Evolutionary conservation across 2,329 filamentous ascomycete species (phyloP), one percentile per base, ranked within the genome.

Genomic region (Juglanconis oblonga): DNA sequence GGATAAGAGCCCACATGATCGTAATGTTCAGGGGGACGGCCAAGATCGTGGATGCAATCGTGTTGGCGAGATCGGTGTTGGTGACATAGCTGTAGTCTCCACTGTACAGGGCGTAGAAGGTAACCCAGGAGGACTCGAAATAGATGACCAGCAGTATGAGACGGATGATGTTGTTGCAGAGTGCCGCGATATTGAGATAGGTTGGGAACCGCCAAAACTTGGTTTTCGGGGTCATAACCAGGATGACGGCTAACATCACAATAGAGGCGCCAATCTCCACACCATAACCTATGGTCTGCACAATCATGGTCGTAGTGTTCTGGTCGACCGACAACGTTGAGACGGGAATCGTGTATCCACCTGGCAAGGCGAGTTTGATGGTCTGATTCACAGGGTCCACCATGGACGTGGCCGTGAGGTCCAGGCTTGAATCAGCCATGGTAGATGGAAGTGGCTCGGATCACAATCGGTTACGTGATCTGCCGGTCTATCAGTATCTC

Each of bases 261-360:
- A 87, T 64, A 51, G 83, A 85, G 31, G 88, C 85, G 35, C 91
- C 91, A 55, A 92, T 79, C 71, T 94, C 90, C 17, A 82, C 75
- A 55, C 84, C 87, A 70, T 88, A 91, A 73, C 87, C 88, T 77
- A 90, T 85, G 69, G 70, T 71, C 32, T 75, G 71, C 66, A 71
- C 74, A 64, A 72, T 62, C 45, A 71, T 69, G 35, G 70, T 68
- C 31, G 67, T 64, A 62, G 71, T 73, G 54, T 71, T 66, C 31
- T 52, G 44, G 63, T 79, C 72, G 51, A 81, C 40, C 1, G 3
- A 38, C 5, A 40, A 10, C 9, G 58, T 52, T 8, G 60, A 32
- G 5, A 64, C 24, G 11, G 50, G 51, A 8, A 45, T 36, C 24
- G 14, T 11, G 6, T 10, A 32, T 6, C 62, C 62, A 14, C 42